A percentile compares a stretch with the other conserved stretches of the same genome.
Evolutionary conservation across 2,329 filamentous ascomycete genomes (phyloP).

Genomic region (Hypomyces perniciosus): DNA sequence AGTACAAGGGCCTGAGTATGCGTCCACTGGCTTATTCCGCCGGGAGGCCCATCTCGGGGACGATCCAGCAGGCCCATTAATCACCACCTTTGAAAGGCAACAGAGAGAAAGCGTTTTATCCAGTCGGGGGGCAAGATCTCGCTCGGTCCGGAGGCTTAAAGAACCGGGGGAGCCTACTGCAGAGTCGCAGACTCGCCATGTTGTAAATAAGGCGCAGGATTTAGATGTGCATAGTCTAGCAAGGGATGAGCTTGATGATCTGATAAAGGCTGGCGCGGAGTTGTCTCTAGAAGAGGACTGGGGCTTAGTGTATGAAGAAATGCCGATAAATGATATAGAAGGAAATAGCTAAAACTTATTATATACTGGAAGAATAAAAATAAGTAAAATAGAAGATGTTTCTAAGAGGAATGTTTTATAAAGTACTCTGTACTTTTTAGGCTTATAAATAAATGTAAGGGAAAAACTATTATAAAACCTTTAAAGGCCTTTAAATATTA

Average conservation of each 20-base stretch:
- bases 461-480: no score
- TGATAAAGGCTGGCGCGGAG: slow-evolving; percentile 22
- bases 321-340: slow-evolving; percentile 7
- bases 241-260: slow-evolving; percentile 8
- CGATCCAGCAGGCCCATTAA: slow-evolving; percentile 38
- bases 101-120: slow-evolving; percentile 38
- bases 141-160: slow-evolving; percentile 23
- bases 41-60: slow-evolving; percentile 42
- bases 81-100: slow-evolving; percentile 35
- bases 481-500: background rate
- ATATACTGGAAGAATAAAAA: background rate
- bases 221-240: slow-evolving; percentile 22
- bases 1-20: slow-evolving; percentile 50
- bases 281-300: slow-evolving; percentile 28
- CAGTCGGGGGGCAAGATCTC: slow-evolving; percentile 19
- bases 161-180: slow-evolving; percentile 12
- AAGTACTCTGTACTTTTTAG: no score
- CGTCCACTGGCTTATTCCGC: slow-evolving; percentile 39
- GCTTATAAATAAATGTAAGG: background rate
- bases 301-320: slow-evolving; percentile 29
- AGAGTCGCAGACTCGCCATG: slow-evolving; percentile 16
- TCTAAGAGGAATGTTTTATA: background rate
- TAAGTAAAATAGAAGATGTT: background rate
- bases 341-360: background rate
- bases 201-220: slow-evolving; percentile 23